Base-by-base conservation (phyloP, 2,329 filamentous ascomycete species). In the Hypoxylon sp. region DNA sequence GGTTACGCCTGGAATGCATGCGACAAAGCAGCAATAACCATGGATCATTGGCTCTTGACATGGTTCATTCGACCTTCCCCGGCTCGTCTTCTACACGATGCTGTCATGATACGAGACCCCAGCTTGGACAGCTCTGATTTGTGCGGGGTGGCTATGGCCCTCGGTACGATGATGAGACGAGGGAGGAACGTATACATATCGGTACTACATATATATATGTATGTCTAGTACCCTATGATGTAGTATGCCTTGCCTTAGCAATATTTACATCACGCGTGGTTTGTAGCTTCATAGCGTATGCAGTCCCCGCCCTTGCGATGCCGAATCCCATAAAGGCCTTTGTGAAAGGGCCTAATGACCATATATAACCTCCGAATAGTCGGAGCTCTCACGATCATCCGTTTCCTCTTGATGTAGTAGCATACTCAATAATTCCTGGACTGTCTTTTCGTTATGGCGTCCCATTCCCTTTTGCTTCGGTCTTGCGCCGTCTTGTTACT, bases 361-460 rank as follows among this genome's bases (percentile, higher is more conserved):
- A 34, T 47, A 41, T 61, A 46, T 41, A 50, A 11, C 50, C 56
- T 56, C 24, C n/a, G 44, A 46, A 15, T 19, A 56, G 44, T 55
- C 39, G 30, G 3, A 20, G 22, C 7, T 6, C 6, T 28, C 4
- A 13, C 51, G 19, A 15, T 34, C 26, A 7, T 39, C 44, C 22
- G 13, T 44, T 50, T 11, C 32, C 26, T 22, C 28, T 30, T 44
- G 28, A 50, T 47, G 39, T 4, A 11, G 37, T 19, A 41, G 37
- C 19, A 46, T 22, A 30, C 39, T 54, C 34, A 24, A 32, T 52
- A 37, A 46, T 17, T 32, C 49, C 11, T 52, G 4, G 41, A 44
- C 47, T 49, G 37, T 22, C 47, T 60, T 60, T 47, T 55, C 56
- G 30, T 51, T 41, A 70, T 70, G 70, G 51, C 59, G 26, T 55